Evolutionary conservation across 73 alveolate species (phyloP).

Genomic region (Symbiodinium pilosum): DNA sequence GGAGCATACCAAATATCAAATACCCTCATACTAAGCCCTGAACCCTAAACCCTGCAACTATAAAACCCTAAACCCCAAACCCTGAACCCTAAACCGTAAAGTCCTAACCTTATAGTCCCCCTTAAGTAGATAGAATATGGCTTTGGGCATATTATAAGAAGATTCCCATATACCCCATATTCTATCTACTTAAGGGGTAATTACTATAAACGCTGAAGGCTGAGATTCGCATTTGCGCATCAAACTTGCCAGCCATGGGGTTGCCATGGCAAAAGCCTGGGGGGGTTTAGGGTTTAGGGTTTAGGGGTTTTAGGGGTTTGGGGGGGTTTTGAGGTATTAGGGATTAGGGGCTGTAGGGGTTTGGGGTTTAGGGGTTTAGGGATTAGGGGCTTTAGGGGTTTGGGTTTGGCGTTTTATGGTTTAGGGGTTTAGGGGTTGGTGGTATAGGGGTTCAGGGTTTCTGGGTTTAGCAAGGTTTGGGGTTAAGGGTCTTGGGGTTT

Average conservation of each 20-base stretch:
- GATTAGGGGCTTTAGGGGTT: neutral
- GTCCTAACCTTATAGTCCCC: neutral
- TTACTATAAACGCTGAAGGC: neutral
- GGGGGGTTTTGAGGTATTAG: neutral
- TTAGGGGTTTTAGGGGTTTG: neutral
- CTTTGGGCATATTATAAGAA: neutral
- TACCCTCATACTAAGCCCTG: too few relatives aligned
- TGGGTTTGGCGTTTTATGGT: neutral
- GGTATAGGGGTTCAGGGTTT: too few relatives aligned
- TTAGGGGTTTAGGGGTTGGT: too few relatives aligned
- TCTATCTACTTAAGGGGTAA: neutral
- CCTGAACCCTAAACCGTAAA: too few relatives aligned
- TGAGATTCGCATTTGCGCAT: slow-evolving; percentile 17
- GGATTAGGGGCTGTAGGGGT: neutral
- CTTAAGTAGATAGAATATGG: neutral
- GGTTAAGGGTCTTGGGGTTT: too few relatives aligned
- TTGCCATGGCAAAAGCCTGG: slow-evolving; percentile 20
- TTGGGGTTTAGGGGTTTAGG: neutral
- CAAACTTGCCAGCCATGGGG: slow-evolving; percentile 58
- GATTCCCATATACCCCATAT: neutral
- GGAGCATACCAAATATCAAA: too few relatives aligned
- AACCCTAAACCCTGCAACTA: too few relatives aligned
- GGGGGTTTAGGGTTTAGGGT: neutral
- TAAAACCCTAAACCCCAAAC: too few relatives aligned
- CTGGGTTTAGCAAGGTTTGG: too few relatives aligned